Evolutionary conservation across 2,329 filamentous ascomycete species (phyloP).

Genomic region (Fusarium udum): DNA sequence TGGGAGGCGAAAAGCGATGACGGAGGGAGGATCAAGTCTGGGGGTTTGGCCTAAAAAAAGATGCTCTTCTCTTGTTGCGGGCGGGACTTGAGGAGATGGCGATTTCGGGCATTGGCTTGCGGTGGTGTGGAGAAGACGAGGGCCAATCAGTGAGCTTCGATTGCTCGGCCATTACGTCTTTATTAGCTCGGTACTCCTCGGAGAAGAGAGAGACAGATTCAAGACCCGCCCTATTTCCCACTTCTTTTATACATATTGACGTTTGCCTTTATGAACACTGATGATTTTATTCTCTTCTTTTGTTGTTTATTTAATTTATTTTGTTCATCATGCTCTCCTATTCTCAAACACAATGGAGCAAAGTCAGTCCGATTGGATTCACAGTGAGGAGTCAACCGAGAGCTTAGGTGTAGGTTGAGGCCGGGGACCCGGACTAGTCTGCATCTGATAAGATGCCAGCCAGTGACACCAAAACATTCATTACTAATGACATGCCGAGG

Average conservation of each 20-base stretch:
- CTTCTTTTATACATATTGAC: constrained; percentile 3
- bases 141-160: constrained; percentile 40
- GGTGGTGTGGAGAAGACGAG: constrained; percentile 18
- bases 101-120: constrained; percentile 44
- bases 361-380: neutral
- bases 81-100: constrained; percentile 45
- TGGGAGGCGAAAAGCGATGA: constrained; percentile 41
- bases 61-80: constrained; percentile 27
- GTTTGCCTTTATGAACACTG: neutral
- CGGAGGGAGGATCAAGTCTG: constrained; percentile 33
- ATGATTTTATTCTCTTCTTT: no score
- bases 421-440: constrained; percentile 23
- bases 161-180: constrained; percentile 47
- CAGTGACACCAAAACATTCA: constrained; percentile 6
- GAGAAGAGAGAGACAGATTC: constrained; percentile 35
- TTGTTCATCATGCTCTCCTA: neutral
- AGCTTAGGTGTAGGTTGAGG: constrained; percentile 4
- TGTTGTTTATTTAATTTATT: neutral
- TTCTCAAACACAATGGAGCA: neutral
- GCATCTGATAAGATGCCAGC: constrained; percentile 39
- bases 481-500: constrained; percentile 31
- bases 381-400: constrained; percentile 3
- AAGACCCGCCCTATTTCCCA: constrained; percentile 18
- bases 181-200: constrained; percentile 44
- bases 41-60: constrained; percentile 41